phyloP scores from a whole-genome alignment of 257 asterid genomes.

The Nicotiana attenuata region DNA sequence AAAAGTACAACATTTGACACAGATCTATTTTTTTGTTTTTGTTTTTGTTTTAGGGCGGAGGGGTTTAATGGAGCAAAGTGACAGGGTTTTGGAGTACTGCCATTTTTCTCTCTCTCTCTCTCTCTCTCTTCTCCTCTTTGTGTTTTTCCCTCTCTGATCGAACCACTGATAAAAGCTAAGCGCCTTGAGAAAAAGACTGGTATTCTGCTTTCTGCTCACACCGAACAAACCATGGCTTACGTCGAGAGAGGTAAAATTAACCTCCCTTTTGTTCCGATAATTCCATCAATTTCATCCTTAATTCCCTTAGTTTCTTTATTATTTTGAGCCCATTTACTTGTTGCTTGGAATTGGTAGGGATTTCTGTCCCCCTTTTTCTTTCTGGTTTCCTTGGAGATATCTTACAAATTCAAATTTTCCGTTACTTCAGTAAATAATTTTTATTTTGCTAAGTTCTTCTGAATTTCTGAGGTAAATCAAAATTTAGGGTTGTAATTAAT shows the following conservation, averaged over 20 bases:
- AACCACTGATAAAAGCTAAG: neutral
- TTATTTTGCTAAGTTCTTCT: neutral
- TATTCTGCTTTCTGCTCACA: neutral
- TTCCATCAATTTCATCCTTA: neutral
- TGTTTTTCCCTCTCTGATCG: too few species aligned
- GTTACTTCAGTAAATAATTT: neutral
- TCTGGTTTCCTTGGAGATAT: neutral
- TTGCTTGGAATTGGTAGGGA: neutral
- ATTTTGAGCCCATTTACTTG: neutral
- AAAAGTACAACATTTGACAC: too few species aligned
- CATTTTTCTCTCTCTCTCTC: too few species aligned
- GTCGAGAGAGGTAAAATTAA: conserved; percentile 54
- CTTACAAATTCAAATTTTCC: neutral
- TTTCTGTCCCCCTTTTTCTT: neutral
- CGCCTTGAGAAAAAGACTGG: neutral
- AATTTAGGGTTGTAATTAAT: neutral
- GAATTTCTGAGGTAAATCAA: neutral
- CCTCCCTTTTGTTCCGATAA: neutral
- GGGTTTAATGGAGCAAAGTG: too few species aligned
- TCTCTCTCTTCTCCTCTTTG: too few species aligned
- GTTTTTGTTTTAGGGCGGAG: too few species aligned
- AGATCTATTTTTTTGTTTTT: too few species aligned
- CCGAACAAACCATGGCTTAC: conserved; percentile 49
- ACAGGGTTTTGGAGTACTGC: too few species aligned
- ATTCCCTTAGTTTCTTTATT: neutral